Conservation (phyloP, 1,284 basidiomycete genomes). For the Trametes versicolor region DNA sequence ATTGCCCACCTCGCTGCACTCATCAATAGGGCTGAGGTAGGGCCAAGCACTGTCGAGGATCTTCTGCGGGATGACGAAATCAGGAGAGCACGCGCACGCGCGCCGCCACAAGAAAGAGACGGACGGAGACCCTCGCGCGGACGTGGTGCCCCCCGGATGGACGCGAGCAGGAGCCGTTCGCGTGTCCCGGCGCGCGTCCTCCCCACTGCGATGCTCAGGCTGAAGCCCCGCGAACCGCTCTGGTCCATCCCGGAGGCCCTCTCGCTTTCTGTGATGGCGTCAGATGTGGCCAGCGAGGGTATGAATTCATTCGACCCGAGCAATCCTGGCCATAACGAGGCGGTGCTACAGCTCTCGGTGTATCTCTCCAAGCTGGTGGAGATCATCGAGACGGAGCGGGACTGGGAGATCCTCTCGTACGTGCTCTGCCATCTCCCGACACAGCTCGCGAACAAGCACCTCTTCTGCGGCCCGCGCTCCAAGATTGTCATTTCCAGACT, state of each 20-base stretch:
- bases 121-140: slow-evolving; percentile 67
- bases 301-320: slow-evolving; percentile 80
- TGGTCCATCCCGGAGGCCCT: slow-evolving; percentile 87
- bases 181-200: slow-evolving; percentile 54
- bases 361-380: slow-evolving; percentile 78
- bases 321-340: slow-evolving; percentile 52
- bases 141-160: slow-evolving; percentile 58
- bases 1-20: slow-evolving; percentile 61
- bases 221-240: slow-evolving; percentile 59
- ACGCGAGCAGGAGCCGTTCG: slow-evolving; percentile 77
- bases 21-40: slow-evolving; percentile 55
- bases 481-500: slow-evolving; percentile 72
- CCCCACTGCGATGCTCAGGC: slow-evolving; percentile 38
- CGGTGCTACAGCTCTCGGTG: slow-evolving; percentile 81
- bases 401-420: slow-evolving; percentile 97
- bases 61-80: slow-evolving; percentile 45
- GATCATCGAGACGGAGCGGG: slow-evolving; percentile 80
- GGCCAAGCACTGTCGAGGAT: slow-evolving; percentile 33
- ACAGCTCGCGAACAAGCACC: slow-evolving; percentile 95
- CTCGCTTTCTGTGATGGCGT: slow-evolving; percentile 71
- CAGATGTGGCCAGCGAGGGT: slow-evolving; percentile 77
- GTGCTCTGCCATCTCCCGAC: slow-evolving; percentile 91
- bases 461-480: slow-evolving; percentile 92
- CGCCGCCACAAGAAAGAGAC: slow-evolving; percentile 56
- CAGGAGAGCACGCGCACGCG: slow-evolving; percentile 58